Percentiles rank a stretch among this genome's conserved stretches.
These are phyloP conservation scores for Saccharum spontaneum DNA, from an alignment of 176 grass and related monocot genomes.

Conservation along the genomic window DNA sequence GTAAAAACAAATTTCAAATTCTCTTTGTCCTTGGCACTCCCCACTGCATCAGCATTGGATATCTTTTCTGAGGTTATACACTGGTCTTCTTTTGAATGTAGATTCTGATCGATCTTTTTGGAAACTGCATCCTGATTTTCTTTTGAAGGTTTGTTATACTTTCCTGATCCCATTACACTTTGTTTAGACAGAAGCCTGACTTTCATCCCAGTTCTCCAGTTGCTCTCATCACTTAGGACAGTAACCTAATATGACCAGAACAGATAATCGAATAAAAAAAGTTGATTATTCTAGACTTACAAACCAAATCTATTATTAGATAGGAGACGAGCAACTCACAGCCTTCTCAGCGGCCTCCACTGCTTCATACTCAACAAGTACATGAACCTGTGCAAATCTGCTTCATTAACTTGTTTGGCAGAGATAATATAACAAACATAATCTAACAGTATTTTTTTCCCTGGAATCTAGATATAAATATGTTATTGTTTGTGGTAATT, in stretches of 20 bases:
- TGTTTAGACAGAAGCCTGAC: slow-evolving; percentile 68
- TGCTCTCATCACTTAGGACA: slow-evolving; percentile 73
- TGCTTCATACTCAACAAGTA: slow-evolving; percentile 76
- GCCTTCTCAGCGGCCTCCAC: slow-evolving; percentile 66
- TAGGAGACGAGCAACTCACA: slow-evolving; percentile 58
- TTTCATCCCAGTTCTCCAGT: slow-evolving; percentile 88
- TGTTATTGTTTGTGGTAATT: not conserved
- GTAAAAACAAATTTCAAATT: slow-evolving; percentile 31
- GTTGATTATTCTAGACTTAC: slow-evolving; percentile 2
- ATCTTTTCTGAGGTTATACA: slow-evolving; percentile 40
- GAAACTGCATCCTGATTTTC: slow-evolving; percentile 38
- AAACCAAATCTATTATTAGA: slow-evolving; percentile 20
- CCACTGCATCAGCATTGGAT: slow-evolving; percentile 8
- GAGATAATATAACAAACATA: slow-evolving; percentile 22
- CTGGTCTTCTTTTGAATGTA: slow-evolving; percentile 45
- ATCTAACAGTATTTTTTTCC: not conserved
- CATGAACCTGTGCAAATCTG: slow-evolving; percentile 60
- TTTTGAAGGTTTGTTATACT: slow-evolving; percentile 46
- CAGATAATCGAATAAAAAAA: not conserved
- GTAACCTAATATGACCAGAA: slow-evolving; percentile 52
- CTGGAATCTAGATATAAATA: not conserved
- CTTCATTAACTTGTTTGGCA: slow-evolving; percentile 7
- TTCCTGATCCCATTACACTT: not conserved
- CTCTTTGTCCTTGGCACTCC: slow-evolving; percentile 30
- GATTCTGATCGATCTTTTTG: slow-evolving; percentile 49